Base-by-base conservation (phyloP, 176 grass and related monocot genomes). In the Aechmea fasciata region DNA sequence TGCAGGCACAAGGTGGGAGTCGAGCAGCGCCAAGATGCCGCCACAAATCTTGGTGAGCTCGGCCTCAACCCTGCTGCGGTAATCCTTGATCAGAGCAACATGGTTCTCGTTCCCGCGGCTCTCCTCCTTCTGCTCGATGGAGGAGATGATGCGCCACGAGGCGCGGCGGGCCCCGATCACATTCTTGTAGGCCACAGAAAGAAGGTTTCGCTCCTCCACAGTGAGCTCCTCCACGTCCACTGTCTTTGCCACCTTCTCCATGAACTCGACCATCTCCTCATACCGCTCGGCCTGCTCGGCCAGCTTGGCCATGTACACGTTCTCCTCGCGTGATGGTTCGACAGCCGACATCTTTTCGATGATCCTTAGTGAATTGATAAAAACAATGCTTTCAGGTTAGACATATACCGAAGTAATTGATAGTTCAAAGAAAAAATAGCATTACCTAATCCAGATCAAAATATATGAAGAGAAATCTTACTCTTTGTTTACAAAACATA, bases 301-400 rank as follows among this genome's bases (percentile, higher is more conserved):
- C 22, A 96, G 72, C 87, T 96, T 96, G 79, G 91, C 91, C 81
- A 96, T 85, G 87, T 96, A 96, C 23, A 96, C 91, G 75, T 90
- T 90, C 69, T 84, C 81, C 67, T 83, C 84, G 67, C 91, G 73
- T 8, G 91, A 84, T 63, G 33, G 11, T 62, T 55, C 53, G 5
- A 53, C 52, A 6, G 52, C 51, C 14, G 70, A 72, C 70, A 72
- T 72, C 70, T 54, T 72, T 59, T 41, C 33, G 6, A 41, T 41
- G 33, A 41, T 41, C 33, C 33, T 41, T 41, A 7, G 33, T 41
- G 33, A 41, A 41, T 41, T 0, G 33, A 26, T 2, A 26, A 33
- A 41, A 41, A 41, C 33, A 41, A 41, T 41, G 33, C 33, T 41
- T 41, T 3, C 33, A 41, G 33, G 33, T 41, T 41, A 41, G 33